Percentiles rank a stretch among this genome's conserved stretches.
Evolutionary conservation across 176 grass and related monocot genomes (phyloP).

Genomic region (Tuctoria greenei): DNA sequence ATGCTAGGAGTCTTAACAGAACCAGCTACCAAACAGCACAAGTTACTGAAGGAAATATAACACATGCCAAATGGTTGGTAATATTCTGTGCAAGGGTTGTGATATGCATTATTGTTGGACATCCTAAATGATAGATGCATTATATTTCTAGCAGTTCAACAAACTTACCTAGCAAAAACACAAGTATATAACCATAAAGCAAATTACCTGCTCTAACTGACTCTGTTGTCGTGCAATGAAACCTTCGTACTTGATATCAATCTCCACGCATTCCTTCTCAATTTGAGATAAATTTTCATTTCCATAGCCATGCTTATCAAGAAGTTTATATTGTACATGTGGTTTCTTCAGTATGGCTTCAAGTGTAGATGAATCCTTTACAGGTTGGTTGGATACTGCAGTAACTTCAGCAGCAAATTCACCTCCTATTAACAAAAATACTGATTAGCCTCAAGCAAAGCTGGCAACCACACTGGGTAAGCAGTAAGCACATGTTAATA

Average conservation of each 20-base stretch:
- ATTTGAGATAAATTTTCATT: constrained; percentile 64
- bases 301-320: constrained; percentile 87
- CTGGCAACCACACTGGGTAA: background rate
- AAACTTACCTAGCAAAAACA: background rate
- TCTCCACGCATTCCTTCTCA: constrained; percentile 97
- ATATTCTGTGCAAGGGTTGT: no score
- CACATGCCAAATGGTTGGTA: no score
- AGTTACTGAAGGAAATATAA: no score
- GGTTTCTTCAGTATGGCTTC: constrained; percentile 92
- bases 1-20: no score
- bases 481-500: no score
- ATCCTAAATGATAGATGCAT: constrained; percentile 2
- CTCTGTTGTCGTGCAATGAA: constrained; percentile 80
- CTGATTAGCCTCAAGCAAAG: constrained; percentile 3
- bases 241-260: constrained; percentile 94
- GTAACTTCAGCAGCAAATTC: constrained; percentile 75
- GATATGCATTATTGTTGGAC: background rate
- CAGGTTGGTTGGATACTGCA: constrained; percentile 70
- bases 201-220: constrained; percentile 85
- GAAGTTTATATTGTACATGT: constrained; percentile 89
- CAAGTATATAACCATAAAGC: background rate
- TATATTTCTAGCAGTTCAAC: background rate
- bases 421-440: constrained; percentile 48
- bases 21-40: no score
- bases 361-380: constrained; percentile 71